These are phyloP conservation scores for Hyaloraphidium curvatum DNA, from an alignment of 192 early-diverging fungal species.

Conservation along the genomic window DNA sequence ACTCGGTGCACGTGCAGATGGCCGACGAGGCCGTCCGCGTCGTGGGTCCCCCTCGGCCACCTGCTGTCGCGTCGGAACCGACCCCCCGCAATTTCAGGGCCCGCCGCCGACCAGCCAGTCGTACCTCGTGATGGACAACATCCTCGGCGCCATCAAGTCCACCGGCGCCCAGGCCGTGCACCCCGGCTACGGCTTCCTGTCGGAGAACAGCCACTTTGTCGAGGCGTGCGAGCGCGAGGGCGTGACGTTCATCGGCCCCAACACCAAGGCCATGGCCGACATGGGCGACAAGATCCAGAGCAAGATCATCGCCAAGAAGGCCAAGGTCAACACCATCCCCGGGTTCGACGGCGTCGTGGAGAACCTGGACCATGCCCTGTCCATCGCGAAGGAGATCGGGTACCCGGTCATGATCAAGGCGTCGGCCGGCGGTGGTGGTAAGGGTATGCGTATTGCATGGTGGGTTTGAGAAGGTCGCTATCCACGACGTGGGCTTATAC, in stretches of 20 bases:
- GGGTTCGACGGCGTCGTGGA: constrained; percentile 70
- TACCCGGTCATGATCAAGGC: constrained; percentile 77
- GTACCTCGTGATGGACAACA: constrained; percentile 64
- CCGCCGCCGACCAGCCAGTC: constrained; percentile 56
- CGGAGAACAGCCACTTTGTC: constrained; percentile 76
- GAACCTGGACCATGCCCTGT: constrained; percentile 48
- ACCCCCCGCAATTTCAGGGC: constrained; percentile 18
- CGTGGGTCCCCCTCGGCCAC: constrained; percentile 4
- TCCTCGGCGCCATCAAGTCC: constrained; percentile 49
- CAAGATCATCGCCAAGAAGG: constrained; percentile 50
- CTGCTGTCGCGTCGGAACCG: background rate
- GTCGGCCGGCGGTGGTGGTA: constrained; percentile 61
- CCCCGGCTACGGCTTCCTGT: constrained; percentile 81
- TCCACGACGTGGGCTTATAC: background rate
- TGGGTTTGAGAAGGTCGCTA: too few species aligned
- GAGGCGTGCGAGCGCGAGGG: constrained; percentile 47
- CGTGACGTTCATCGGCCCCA: constrained; percentile 54
- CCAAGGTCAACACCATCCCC: constrained; percentile 61
- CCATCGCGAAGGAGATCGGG: constrained; percentile 46
- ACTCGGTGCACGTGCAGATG: constrained; percentile 64
- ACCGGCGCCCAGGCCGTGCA: constrained; percentile 84
- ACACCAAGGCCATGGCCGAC: constrained; percentile 41
- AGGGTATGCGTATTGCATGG: constrained; percentile 65
- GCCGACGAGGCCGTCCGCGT: constrained; percentile 75
- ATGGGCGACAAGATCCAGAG: constrained; percentile 72